Evolutionary conservation across 805 yeast species (phyloP).

Genomic region (Wickerhamiella alocasiicola): DNA sequence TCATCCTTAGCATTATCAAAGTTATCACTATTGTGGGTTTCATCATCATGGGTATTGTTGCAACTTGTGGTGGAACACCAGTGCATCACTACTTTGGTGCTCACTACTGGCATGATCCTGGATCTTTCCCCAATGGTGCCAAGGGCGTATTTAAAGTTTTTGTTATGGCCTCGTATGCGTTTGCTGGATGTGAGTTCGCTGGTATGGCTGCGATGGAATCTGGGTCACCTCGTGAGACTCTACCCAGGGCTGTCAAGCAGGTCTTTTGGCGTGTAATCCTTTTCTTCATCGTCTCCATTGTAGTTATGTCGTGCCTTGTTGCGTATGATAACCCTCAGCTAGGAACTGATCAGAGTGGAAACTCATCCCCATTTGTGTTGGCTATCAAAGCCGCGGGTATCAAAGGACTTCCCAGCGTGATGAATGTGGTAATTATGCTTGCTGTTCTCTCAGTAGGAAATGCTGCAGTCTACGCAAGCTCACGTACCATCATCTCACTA

Average conservation of each 20-base stretch:
- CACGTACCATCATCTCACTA: constrained; percentile 55
- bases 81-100: constrained; percentile 41
- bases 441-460: constrained; percentile 68
- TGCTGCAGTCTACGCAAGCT: constrained; percentile 56
- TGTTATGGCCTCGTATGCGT: constrained; percentile 66
- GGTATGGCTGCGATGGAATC: constrained; percentile 74
- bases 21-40: constrained; percentile 50
- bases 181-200: constrained; percentile 61
- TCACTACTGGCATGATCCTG: constrained; percentile 47
- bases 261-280: constrained; percentile 73
- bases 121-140: constrained; percentile 54
- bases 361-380: constrained; percentile 65
- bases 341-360: constrained; percentile 42
- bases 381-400: constrained; percentile 59
- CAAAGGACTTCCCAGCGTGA: constrained; percentile 50
- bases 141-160: constrained; percentile 62
- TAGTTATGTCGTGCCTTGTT: constrained; percentile 52
- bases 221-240: constrained; percentile 48
- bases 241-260: constrained; percentile 68
- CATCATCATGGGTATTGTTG: constrained; percentile 45
- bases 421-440: constrained; percentile 59
- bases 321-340: constrained; percentile 45
- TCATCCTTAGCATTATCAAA: constrained; percentile 45
- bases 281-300: constrained; percentile 52
- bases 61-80: constrained; percentile 40